These are phyloP conservation scores for Flaveria robusta DNA, from an alignment of 129 eudicot species.

Conservation along the genomic window DNA sequence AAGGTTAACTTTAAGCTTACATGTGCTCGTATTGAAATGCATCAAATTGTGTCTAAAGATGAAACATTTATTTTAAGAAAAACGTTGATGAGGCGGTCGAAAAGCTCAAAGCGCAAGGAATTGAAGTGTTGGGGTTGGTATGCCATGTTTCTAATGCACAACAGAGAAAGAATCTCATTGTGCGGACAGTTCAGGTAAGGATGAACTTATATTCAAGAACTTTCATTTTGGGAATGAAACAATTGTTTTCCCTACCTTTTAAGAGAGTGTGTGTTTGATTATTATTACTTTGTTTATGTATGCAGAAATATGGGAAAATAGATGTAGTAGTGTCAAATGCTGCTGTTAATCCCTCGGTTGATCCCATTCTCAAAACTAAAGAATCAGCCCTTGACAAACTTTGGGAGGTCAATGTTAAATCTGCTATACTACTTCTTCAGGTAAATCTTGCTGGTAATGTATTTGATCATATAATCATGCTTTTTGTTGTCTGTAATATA, in stretches of 20 bases:
- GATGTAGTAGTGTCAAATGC: conserved; percentile 94
- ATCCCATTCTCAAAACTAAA: conserved; percentile 63
- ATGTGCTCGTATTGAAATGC: not conserved
- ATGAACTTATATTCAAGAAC: conserved; percentile 1
- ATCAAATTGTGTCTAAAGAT: conserved; percentile 1
- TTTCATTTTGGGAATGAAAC: not conserved
- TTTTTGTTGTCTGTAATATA: not conserved
- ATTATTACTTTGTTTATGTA: not conserved
- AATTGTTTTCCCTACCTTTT: not conserved
- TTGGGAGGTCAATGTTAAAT: conserved; percentile 88
- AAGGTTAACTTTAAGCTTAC: conserved; percentile 10
- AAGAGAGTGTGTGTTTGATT: not conserved
- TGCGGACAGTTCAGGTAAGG: conserved; percentile 67
- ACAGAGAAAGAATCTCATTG: conserved; percentile 78
- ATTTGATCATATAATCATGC: not conserved
- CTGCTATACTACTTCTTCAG: conserved; percentile 78
- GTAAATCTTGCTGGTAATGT: conserved; percentile 32
- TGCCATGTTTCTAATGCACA: conserved; percentile 92
- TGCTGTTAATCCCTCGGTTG: conserved; percentile 82
- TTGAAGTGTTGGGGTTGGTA: conserved; percentile 74
- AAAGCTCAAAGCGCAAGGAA: conserved; percentile 63
- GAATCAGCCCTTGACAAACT: conserved; percentile 87
- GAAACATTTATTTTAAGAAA: conserved; percentile 37
- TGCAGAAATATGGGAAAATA: conserved; percentile 87
- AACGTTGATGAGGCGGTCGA: conserved; percentile 88